Evolutionary conservation across 2,329 filamentous ascomycete genomes (phyloP), one percentile per base, ranked within the genome.

Genomic region (Cordyceps cateniannulata): DNA sequence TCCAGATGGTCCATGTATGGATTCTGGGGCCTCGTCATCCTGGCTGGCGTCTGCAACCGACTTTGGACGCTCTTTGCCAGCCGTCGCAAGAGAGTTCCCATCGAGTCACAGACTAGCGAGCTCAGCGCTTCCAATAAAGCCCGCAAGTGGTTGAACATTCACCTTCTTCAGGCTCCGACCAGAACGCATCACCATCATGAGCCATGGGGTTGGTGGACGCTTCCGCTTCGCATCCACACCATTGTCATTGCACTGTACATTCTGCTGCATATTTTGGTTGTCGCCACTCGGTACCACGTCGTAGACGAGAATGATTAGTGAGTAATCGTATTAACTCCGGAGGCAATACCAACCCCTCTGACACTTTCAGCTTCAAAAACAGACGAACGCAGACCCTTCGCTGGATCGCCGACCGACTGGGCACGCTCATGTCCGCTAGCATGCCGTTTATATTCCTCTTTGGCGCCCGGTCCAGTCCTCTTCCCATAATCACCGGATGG

Each of bases 401-500:
- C 10, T 86, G 83, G 63, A 71, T 84, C 1, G 79, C 79, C 2
- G 83, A 86, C 63, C 77, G 85, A 40, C 82, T 83, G 1, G 84
- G 83, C 1, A 79, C 84, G 54, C 73, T 88, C 35, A 79, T 82
- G 0, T 79, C 83, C 53, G 81, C 80, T 2, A 85, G 85, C 62
- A 72, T 88, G 9, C 81, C 83, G 1, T 67, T 86, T 16, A 67
- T 87, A 0, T 87, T 84, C 80, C 70, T 87, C 1, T 88, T 88
- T 65, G 81, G 79, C 1, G 80, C 80, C 62, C 77, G 86, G 29
- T 87, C 87, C 64, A 86, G 88, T 63, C 70, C 83, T 0, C 74
- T 88, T 35, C 72, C 86, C 47, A 84, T 81, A 79, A 68, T 82
- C 1, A 88, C 85, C 0, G 85, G 85, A 1, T 88, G 85, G 84